Percentiles rank a stretch among this genome's conserved stretches.
These are phyloP conservation scores for Hanseniaspora taiwanica DNA, from an alignment of 805 yeast species.

Conservation along the genomic window DNA sequence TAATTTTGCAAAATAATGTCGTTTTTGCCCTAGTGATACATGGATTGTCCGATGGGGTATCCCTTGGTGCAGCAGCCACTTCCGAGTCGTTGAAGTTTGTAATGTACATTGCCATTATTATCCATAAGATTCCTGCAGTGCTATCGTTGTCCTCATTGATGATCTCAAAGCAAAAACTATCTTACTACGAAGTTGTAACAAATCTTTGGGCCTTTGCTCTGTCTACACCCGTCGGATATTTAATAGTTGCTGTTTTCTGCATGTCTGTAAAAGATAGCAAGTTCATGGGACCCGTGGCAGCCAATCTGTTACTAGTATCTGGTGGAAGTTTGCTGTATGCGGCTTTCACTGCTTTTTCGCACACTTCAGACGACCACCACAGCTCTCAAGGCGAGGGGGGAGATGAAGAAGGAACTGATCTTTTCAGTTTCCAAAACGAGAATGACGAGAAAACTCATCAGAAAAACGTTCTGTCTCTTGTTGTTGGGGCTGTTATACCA, in stretches of 20 bases:
- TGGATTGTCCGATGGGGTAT: slow-evolving; percentile 50
- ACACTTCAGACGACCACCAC: slow-evolving; percentile 11
- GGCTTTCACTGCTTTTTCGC: slow-evolving; percentile 20
- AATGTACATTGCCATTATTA: slow-evolving; percentile 41
- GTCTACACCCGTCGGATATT: slow-evolving; percentile 23
- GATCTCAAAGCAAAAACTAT: slow-evolving; percentile 27
- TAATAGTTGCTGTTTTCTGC: slow-evolving; percentile 14
- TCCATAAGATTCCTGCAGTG: slow-evolving; percentile 55
- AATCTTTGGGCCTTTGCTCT: slow-evolving; percentile 31
- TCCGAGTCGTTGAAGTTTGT: slow-evolving; percentile 27
- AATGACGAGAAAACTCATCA: slow-evolving; percentile 1
- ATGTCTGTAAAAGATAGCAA: slow-evolving; percentile 1
- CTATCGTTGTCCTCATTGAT: slow-evolving; percentile 44
- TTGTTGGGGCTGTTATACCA: slow-evolving; percentile 19
- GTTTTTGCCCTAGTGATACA: slow-evolving; percentile 49
- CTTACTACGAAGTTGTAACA: slow-evolving; percentile 25
- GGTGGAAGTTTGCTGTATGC: slow-evolving; percentile 26
- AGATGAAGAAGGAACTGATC: slow-evolving; percentile 1
- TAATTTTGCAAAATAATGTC: slow-evolving; percentile 31
- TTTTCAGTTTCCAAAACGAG: too few species aligned
- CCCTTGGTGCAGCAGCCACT: slow-evolving; percentile 41
- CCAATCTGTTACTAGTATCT: slow-evolving; percentile 20
- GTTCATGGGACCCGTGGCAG: slow-evolving; percentile 17
- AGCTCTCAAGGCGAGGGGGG: slow-evolving; percentile 1
- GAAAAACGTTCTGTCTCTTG: slow-evolving; percentile 13